These are phyloP conservation scores for Daldinia concentrica DNA, from an alignment of 495 filamentous ascomycete species.

Conservation along the genomic window DNA sequence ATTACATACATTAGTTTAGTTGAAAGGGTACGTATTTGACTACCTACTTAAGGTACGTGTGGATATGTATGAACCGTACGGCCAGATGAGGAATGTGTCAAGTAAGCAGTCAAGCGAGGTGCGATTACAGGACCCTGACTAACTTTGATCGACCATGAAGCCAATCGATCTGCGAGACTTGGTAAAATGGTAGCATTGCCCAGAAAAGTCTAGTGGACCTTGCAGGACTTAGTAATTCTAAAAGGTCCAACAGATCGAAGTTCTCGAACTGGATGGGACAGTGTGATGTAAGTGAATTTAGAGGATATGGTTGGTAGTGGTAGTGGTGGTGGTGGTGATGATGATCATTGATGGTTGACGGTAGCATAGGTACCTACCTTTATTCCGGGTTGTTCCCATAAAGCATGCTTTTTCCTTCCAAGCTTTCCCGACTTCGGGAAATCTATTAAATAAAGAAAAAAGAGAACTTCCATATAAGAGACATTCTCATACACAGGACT, in stretches of 20 bases:
- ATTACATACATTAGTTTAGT: slow-evolving; percentile 3
- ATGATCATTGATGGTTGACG: too few species aligned
- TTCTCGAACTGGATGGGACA: slow-evolving; percentile 21
- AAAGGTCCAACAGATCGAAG: slow-evolving; percentile 12
- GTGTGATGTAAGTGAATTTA: slow-evolving; percentile 31
- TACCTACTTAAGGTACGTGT: too few species aligned
- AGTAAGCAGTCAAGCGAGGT: slow-evolving; percentile 36
- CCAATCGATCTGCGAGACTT: slow-evolving; percentile 23
- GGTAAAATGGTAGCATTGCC: slow-evolving; percentile 36
- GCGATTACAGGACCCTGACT: slow-evolving; percentile 28
- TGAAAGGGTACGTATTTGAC: background rate
- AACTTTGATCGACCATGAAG: slow-evolving; percentile 13
- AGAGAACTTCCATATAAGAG: background rate
- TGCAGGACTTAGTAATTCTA: slow-evolving; percentile 41
- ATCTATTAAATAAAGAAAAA: background rate
- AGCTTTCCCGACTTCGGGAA: slow-evolving; percentile 31
- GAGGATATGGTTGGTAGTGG: slow-evolving; percentile 18
- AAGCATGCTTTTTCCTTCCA: slow-evolving; percentile 22
- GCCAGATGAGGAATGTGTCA: slow-evolving; percentile 37
- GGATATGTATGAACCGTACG: slow-evolving; percentile 12
- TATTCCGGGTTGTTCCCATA: slow-evolving; percentile 37
- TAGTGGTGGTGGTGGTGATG: background rate
- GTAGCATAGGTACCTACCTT: background rate
- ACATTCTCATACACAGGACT: slow-evolving; percentile 18
- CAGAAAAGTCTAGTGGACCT: slow-evolving; percentile 19